Evolutionary conservation across 495 filamentous ascomycete species (phyloP).

Genomic region (Penicillium malachiteum): DNA sequence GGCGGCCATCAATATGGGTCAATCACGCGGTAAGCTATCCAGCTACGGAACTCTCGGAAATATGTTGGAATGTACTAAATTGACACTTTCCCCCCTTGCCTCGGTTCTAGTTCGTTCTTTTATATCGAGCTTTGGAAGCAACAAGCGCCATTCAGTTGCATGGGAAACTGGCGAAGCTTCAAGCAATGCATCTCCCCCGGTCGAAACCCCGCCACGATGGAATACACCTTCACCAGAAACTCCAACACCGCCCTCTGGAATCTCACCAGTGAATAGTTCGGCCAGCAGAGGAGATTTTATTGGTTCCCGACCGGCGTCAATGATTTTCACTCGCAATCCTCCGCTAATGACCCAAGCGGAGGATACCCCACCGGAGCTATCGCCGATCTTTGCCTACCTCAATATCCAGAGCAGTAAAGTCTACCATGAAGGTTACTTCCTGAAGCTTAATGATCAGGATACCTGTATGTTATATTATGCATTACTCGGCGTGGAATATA

Average conservation of each 20-base stretch:
- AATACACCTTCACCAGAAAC: slow-evolving; percentile 41
- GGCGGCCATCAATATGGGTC: slow-evolving; percentile 1
- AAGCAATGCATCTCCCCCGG: slow-evolving; percentile 20
- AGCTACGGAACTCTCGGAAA: background rate
- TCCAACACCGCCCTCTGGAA: slow-evolving; percentile 31
- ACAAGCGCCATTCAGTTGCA: slow-evolving; percentile 28
- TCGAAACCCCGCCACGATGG: slow-evolving; percentile 28
- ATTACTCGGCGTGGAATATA: background rate
- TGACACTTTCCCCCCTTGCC: background rate
- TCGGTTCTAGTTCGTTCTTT: slow-evolving; percentile 58
- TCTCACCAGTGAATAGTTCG: slow-evolving; percentile 27
- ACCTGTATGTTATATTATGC: slow-evolving; percentile 57
- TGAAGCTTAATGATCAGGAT: slow-evolving; percentile 94
- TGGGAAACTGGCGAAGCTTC: slow-evolving; percentile 34
- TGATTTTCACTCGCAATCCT: slow-evolving; percentile 80
- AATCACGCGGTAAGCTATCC: slow-evolving; percentile 1
- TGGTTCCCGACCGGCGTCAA: slow-evolving; percentile 58
- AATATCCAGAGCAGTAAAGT: slow-evolving; percentile 96
- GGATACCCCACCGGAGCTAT: slow-evolving; percentile 87
- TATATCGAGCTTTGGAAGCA: slow-evolving; percentile 57
- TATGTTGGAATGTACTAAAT: background rate
- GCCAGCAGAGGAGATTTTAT: slow-evolving; percentile 31
- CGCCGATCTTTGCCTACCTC: slow-evolving; percentile 89
- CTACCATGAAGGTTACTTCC: slow-evolving; percentile 95
- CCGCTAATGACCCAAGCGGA: slow-evolving; percentile 78